phyloP scores from a whole-genome alignment of 192 early-diverging fungal species.

The Coemansia sp. region DNA sequence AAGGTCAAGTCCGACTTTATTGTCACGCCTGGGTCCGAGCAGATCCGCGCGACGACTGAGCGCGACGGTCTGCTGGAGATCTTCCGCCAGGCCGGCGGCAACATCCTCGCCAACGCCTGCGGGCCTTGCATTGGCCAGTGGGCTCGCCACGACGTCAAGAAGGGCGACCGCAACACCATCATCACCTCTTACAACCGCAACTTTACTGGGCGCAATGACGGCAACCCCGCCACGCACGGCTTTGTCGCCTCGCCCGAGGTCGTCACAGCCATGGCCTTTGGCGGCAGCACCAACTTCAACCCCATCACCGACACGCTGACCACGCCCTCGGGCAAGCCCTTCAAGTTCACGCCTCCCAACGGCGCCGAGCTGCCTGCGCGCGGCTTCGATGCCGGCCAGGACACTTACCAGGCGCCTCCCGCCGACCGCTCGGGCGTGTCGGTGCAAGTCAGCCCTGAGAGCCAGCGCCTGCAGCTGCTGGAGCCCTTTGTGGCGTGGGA shows the following conservation, averaged over 20 bases:
- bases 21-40: conserved; percentile 97
- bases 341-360: conserved; percentile 87
- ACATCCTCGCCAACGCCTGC: conserved; percentile 95
- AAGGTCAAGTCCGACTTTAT: conserved; percentile 81
- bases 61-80: conserved; percentile 85
- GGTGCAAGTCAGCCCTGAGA: conserved; percentile 80
- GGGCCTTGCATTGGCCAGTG: conserved; percentile 97
- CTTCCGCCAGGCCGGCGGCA: conserved; percentile 85
- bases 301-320: conserved; percentile 81
- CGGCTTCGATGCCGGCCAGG: conserved; percentile 92
- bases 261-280: conserved; percentile 89
- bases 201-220: conserved; percentile 95
- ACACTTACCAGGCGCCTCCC: conserved; percentile 96
- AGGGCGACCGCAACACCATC: conserved; percentile 86
- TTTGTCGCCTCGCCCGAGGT: conserved; percentile 98
- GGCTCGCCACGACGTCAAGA: conserved; percentile 70
- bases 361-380: conserved; percentile 87
- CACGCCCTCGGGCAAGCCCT: conserved; percentile 88
- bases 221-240: conserved; percentile 91
- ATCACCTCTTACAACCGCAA: conserved; percentile 98
- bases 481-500: conserved; percentile 88
- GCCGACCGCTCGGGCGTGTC: conserved; percentile 72
- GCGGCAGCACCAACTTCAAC: conserved; percentile 89
- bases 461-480: conserved; percentile 91
- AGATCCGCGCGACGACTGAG: conserved; percentile 96